Base-by-base conservation (phyloP, 164 flowering plant species). In the Vitis amurensis region DNA sequence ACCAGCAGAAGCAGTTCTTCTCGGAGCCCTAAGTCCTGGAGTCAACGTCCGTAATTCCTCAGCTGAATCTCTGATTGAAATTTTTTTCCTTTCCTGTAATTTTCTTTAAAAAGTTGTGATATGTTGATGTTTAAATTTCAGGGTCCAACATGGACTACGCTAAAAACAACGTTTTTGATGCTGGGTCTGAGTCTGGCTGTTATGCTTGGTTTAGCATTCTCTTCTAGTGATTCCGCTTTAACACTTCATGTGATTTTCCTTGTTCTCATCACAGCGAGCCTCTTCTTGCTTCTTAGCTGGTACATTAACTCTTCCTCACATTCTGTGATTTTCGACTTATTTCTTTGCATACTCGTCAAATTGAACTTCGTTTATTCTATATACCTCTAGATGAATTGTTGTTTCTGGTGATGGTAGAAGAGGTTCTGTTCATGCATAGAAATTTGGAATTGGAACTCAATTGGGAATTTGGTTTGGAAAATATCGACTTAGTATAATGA, bases 1-100 rank as follows among this genome's bases (percentile, higher is more conserved):
- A 29, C 73, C 94, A 5, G 84, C 94, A 15, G 11, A 81, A 70
- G 98, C 98, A 59, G 97, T 94, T 9, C 57, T 94, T 11, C 82
- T 92, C 15, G 98, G 98, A 61, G 98, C 97, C 63, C 71, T 92
- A 67, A 89, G 97, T 52, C 87, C 98, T 59, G 98, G 97, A 31
- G 97, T 94, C 67, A 94, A 94, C 76, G 97, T 92, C 57, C 55
- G 88, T 78, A 49, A 55, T 29, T 47, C 30, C 59, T 67, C 59
- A 37, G 15, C 11, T 55, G 53, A 4, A 6, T 59, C 29, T 9
- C 13, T 16, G 16, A n/a, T 8, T 15, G 14, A 17, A 30, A n/a
- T 57, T 10, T 17, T 7, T 50, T 12, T 67, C 14, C 29, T 61
- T 29, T 55, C 52, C 44, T 67, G 62, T 66, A 27, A 4, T 76